Evolutionary conservation across 2,329 filamentous ascomycete species (phyloP).

Genomic region (Emericellopsis atlantica): DNA sequence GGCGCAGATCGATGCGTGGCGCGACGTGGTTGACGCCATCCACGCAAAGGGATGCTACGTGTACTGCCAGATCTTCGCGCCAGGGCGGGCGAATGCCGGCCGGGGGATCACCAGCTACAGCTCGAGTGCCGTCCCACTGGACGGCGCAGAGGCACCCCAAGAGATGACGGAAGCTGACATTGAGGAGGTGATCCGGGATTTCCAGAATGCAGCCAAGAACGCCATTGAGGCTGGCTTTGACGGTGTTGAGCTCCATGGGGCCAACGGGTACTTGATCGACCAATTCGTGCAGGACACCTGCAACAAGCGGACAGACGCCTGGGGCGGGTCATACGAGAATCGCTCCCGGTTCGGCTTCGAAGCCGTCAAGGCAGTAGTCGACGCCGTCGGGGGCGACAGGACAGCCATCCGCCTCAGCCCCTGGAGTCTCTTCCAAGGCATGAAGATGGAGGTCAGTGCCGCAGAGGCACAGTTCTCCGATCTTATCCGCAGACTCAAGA

Average conservation of each 20-base stretch:
- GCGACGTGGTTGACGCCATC: conserved; percentile 43
- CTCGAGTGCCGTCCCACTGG: not conserved
- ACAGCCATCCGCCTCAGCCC: conserved; percentile 31
- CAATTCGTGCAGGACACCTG: conserved; percentile 23
- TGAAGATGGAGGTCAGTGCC: conserved; percentile 33
- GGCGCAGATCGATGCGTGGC: conserved; percentile 45
- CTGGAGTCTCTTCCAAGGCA: conserved; percentile 38
- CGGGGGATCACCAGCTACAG: not conserved
- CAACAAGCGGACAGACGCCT: conserved; percentile 21
- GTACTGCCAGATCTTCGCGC: conserved; percentile 46
- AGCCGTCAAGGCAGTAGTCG: conserved; percentile 31
- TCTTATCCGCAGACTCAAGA: conserved; percentile 34
- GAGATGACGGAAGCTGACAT: conserved; percentile 28
- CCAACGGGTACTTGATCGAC: conserved; percentile 25
- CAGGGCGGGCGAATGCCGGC: conserved; percentile 23
- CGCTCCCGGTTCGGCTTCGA: conserved; percentile 39
- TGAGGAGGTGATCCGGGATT: conserved; percentile 15
- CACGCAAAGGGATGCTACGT: conserved; percentile 48
- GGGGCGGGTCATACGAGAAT: conserved; percentile 18
- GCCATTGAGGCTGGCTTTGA: conserved; percentile 42
- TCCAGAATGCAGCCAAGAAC: conserved; percentile 17
- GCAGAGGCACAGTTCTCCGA: conserved; percentile 33
- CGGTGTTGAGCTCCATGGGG: conserved; percentile 26
- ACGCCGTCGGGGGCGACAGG: conserved; percentile 29
- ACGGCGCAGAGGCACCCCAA: conserved; percentile 4